These are phyloP conservation scores for Inosperma sp. DNA, from an alignment of 768 basidiomycete species.

Conservation along the genomic window DNA sequence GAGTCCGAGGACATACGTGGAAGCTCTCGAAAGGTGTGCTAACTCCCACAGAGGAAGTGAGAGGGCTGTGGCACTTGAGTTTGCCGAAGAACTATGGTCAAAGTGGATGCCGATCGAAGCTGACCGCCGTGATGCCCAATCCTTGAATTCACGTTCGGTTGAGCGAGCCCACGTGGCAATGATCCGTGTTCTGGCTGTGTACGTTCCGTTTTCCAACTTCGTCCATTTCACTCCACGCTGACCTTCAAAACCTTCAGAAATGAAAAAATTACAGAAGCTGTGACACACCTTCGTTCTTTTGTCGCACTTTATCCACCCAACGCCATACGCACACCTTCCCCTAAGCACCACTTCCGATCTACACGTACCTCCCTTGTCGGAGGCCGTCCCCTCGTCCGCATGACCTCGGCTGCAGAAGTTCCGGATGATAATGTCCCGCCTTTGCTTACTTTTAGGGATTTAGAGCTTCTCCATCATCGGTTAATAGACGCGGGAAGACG, in stretches of 20 bases:
- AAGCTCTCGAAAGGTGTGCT: conserved; percentile 66
- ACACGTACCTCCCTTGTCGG: conserved; percentile 54
- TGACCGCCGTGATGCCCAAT: conserved; percentile 27
- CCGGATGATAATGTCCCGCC: conserved; percentile 81
- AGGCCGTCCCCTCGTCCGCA: conserved; percentile 63
- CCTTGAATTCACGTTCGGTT: conserved; percentile 44
- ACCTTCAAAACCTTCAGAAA: conserved; percentile 32
- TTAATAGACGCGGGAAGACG: conserved; percentile 43
- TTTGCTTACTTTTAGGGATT: conserved; percentile 65
- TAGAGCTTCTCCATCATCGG: conserved; percentile 76
- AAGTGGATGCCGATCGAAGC: conserved; percentile 55
- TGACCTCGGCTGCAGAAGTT: conserved; percentile 53
- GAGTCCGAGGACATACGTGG: conserved; percentile 55
- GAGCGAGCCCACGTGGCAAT: conserved; percentile 67
- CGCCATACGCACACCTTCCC: conserved; percentile 37
- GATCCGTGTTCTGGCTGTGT: conserved; percentile 64
- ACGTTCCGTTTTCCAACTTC: conserved; percentile 25
- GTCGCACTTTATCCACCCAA: conserved; percentile 59
- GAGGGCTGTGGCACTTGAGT: conserved; percentile 42
- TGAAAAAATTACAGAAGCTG: conserved; percentile 46
- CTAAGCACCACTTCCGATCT: conserved; percentile 49
- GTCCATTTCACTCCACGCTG: conserved; percentile 1
- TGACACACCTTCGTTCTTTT: conserved; percentile 58
- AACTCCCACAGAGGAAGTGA: conserved; percentile 40
- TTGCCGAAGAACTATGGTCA: conserved; percentile 61